Conservation (phyloP, 108 stramenopile genomes). For the Cyclotella choctawhatcheeana region DNA sequence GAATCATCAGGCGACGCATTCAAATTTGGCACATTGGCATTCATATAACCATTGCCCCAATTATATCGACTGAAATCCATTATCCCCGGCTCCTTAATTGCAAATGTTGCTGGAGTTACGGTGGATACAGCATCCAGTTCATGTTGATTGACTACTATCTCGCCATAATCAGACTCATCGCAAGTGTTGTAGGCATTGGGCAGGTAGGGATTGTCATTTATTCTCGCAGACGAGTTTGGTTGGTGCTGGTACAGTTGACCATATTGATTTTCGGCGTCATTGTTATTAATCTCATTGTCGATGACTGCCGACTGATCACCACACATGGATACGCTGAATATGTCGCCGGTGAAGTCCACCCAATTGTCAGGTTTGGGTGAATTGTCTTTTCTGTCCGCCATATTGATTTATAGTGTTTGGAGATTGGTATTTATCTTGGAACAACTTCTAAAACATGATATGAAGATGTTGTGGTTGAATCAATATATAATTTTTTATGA, state of each 20-base stretch:
- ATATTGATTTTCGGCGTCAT: neutral
- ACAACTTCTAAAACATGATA: too few relatives aligned
- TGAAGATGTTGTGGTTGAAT: too few relatives aligned
- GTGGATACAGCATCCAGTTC: neutral
- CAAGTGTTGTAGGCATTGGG: neutral
- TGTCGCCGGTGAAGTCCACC: neutral
- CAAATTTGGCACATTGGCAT: neutral
- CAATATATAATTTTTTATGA: too few relatives aligned
- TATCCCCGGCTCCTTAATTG: neutral
- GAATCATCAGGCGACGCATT: neutral
- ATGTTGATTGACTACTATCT: constrained; percentile 1
- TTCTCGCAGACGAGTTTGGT: neutral
- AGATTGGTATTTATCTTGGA: too few relatives aligned
- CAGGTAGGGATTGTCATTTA: neutral
- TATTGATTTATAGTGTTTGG: neutral
- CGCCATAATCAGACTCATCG: constrained; percentile 11
- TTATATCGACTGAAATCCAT: neutral
- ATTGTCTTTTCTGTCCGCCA: neutral
- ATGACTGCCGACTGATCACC: neutral
- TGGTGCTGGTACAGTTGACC: neutral
- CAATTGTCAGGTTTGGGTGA: neutral
- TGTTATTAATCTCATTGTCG: neutral
- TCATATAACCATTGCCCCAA: neutral
- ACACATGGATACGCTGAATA: constrained; percentile 8
- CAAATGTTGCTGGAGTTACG: constrained; percentile 13